A percentile compares a stretch with the other conserved stretches of the same genome.
Conservation (phyloP, 768 basidiomycete species). For the Trametes cingulata region DNA sequence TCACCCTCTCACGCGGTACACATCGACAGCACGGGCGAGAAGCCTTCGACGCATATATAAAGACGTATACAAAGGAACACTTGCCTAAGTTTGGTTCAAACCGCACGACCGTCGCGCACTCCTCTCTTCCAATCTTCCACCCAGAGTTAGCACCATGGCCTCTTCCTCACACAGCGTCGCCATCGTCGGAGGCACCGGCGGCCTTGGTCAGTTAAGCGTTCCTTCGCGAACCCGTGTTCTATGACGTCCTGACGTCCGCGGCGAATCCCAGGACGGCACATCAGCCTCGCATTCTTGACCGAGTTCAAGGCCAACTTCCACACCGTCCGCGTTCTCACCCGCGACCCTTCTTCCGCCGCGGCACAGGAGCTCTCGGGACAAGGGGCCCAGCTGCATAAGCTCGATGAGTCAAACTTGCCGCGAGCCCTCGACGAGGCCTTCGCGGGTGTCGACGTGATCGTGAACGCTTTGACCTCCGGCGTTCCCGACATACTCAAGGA, state of each 20-base stretch:
- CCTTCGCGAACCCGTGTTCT: background rate
- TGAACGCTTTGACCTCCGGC: slow-evolving; percentile 15
- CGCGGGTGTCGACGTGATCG: slow-evolving; percentile 25
- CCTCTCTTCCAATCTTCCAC: background rate
- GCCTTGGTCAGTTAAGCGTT: slow-evolving; percentile 7
- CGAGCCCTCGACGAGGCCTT: slow-evolving; percentile 13
- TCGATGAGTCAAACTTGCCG: slow-evolving; percentile 7
- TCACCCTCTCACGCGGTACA: too few species aligned
- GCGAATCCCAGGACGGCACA: slow-evolving; percentile 13
- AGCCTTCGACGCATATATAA: too few species aligned
- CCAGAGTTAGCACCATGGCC: background rate
- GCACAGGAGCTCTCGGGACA: slow-evolving; percentile 6
- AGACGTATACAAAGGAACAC: too few species aligned
- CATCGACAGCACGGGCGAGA: too few species aligned
- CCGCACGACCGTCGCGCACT: background rate
- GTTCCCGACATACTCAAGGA: background rate
- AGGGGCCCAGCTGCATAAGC: slow-evolving; percentile 21
- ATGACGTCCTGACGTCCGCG: background rate
- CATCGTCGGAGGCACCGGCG: slow-evolving; percentile 12
- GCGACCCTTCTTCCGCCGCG: slow-evolving; percentile 15
- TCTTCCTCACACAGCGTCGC: background rate
- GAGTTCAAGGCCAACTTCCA: slow-evolving; percentile 21
- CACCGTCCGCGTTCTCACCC: slow-evolving; percentile 19
- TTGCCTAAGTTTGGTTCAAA: too few species aligned
- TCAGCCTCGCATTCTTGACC: slow-evolving; percentile 17